Evolutionary conservation across 1,284 basidiomycete genomes (phyloP).

Genomic region (Ustilago hordei): DNA sequence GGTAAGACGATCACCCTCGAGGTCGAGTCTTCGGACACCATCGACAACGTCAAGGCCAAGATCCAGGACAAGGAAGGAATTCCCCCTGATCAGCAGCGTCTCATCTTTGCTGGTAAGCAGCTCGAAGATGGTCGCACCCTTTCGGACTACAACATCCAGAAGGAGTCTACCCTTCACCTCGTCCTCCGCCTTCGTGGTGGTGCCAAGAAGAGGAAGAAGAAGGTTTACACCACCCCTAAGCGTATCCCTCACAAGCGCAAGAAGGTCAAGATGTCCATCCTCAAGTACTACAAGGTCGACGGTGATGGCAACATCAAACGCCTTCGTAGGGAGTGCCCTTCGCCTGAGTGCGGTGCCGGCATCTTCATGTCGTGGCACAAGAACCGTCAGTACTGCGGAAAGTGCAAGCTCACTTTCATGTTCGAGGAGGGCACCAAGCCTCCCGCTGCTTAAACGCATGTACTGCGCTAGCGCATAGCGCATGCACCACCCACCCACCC

Average conservation of each 20-base stretch:
- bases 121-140: constrained; percentile 74
- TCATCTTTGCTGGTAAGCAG: constrained; percentile 99
- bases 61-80: constrained; percentile 78
- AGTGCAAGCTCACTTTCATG: constrained; percentile 70
- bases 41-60: constrained; percentile 71
- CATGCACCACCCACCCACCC: background rate
- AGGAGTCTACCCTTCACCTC: constrained; percentile 71
- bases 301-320: constrained; percentile 99
- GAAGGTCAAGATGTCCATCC: constrained; percentile 98
- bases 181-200: constrained; percentile 82
- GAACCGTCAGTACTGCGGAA: constrained; percentile 70
- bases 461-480: background rate
- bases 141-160: constrained; percentile 82
- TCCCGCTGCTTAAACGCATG: constrained; percentile 52
- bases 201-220: constrained; percentile 99
- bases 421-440: constrained; percentile 68
- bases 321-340: constrained; percentile 93
- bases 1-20: constrained; percentile 71
- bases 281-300: constrained; percentile 99
- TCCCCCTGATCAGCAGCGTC: constrained; percentile 93
- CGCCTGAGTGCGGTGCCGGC: constrained; percentile 68
- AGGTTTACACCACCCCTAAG: constrained; percentile 98
- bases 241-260: constrained; percentile 99
- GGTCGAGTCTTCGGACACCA: constrained; percentile 70
- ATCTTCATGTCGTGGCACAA: constrained; percentile 69